Evolutionary conservation across 2,329 filamentous ascomycete species (phyloP), one percentile per base, ranked within the genome.

Genomic region (Calycina herbarum): DNA sequence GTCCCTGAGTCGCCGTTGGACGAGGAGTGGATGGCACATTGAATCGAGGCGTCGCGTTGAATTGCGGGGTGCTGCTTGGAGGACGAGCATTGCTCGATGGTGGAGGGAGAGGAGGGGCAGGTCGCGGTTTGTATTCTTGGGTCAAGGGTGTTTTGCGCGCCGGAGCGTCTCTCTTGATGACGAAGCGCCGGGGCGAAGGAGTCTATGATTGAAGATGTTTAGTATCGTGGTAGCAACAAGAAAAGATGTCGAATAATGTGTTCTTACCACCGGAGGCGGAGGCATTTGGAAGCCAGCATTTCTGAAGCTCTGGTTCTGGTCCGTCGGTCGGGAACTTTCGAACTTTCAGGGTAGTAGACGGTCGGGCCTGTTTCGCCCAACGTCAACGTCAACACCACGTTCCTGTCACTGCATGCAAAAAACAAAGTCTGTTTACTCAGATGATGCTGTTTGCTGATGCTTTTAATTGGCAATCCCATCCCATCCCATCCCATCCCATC

Each of bases 101-200:
- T 8, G 60, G 38, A 5, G 33, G 38, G 20, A 48, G 31, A 40
- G 45, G 45, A 38, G 45, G 45, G n/a, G 45, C 27, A 42, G 45
- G 60, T 24, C 29, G 60, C 20, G 60, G 42, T 33, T 29, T 69
- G 51, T 71, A 63, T 61, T 72, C 66, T 65, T 70, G 71, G 7
- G 68, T 62, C 40, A 71, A 62, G 3, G 71, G 70, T 5, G 72
- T 67, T 54, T 68, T 69, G 51, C 67, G 66, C 6, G 64, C 61
- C 29, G 64, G 61, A 31, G 68, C 60, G 59, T 71, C 67, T 56
- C 73, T 74, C 57, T 75, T 73, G 57, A 77, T 72, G 61, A 77
- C 67, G 67, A 78, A 78, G 42, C 77, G 73, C 68, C 77, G 76
- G 0, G 77, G 77, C 8, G 76, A 78, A 8, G 77, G 77, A 40